Percentiles rank a stretch among this genome's conserved stretches.
phyloP scores from a whole-genome alignment of 768 basidiomycete genomes.

The Mycena sanguinolenta region DNA sequence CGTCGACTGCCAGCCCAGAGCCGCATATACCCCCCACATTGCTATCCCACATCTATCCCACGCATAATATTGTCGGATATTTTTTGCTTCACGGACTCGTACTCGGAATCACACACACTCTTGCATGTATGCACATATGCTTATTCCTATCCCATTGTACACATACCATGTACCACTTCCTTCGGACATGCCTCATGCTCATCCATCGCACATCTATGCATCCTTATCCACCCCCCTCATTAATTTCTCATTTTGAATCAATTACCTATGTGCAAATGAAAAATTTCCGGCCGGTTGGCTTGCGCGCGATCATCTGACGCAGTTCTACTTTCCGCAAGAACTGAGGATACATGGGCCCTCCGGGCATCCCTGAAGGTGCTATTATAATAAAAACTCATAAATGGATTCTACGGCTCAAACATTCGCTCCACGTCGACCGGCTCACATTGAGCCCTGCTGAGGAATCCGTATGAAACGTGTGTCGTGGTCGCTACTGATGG shows the following conservation, averaged over 20 bases:
- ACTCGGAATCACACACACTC: constrained; percentile 19
- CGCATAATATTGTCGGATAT: constrained; percentile 1
- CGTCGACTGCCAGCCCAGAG: constrained; percentile 11
- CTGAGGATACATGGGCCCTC: too few relatives aligned
- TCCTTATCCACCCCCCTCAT: constrained; percentile 23
- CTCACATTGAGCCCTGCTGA: too few relatives aligned
- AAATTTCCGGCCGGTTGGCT: constrained; percentile 13
- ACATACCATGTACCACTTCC: background rate
- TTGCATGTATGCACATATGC: constrained; percentile 25
- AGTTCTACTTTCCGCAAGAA: too few relatives aligned
- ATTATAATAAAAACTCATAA: too few relatives aligned
- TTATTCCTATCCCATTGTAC: constrained; percentile 15
- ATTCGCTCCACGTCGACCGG: too few relatives aligned
- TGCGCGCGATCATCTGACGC: too few relatives aligned
- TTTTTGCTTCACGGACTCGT: constrained; percentile 5
- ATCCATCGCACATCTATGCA: background rate
- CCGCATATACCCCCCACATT: constrained; percentile 13
- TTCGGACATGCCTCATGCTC: constrained; percentile 2
- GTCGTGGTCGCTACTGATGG: too few relatives aligned
- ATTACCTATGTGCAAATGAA: constrained; percentile 20
- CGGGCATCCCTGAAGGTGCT: too few relatives aligned
- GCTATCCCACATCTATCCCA: constrained; percentile 17
- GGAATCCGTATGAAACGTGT: too few relatives aligned
- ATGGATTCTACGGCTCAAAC: too few relatives aligned
- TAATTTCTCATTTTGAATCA: background rate